Base-by-base conservation (phyloP, 2,329 filamentous ascomycete species). In the Fusarium pseudonygamai region DNA sequence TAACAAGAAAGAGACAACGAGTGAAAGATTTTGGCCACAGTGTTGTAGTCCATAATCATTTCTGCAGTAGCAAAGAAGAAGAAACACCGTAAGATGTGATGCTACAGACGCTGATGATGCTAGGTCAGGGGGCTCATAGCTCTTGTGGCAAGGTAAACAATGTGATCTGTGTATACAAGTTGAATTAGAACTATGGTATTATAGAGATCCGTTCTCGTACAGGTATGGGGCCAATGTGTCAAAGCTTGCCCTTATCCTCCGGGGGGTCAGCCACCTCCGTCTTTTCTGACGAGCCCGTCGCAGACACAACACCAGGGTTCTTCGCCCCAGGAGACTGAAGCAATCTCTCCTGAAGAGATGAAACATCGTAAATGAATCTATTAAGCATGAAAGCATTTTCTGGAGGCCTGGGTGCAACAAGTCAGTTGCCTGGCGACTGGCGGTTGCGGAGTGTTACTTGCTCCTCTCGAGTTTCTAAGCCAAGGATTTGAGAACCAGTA, bases 341-440 rank as follows among this genome's bases (percentile, higher is more conserved):
- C 1, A 76, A 60, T 1, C 59, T 56, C 26, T 73, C 68, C 22
- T 75, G 71, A 14, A 73, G 16, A 3, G 65, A 67, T 6, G 49
- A 65, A 0, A 46, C 60, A 32, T 75, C 67, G 13, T 73, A 55
- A 30, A 76, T 57, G 32, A 67, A 76, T 20, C 42, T 50, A 0
- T 53, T 32, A 11, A 76, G 57, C 56, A 73, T 65, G 7, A 3
- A 28, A 7, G 13, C 4, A 16, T 34, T 20, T 18, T 34, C 30
- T 34, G 13, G 32, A 18, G 24, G 12, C 28, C 67, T 71, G n/a
- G 8, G 5, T 12, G 20, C 6, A 14, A 43, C 10, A 26, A 20
- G 39, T 69, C 46, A 69, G 59, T 14, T 11, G n/a, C 28, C 32
- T 36, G 24, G 15, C 15, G 36, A 20, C 3, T 12, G 34, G 11